Evolutionary conservation across 2,329 filamentous ascomycete species (phyloP).

Genomic region (Botrytis pseudocinerea): DNA sequence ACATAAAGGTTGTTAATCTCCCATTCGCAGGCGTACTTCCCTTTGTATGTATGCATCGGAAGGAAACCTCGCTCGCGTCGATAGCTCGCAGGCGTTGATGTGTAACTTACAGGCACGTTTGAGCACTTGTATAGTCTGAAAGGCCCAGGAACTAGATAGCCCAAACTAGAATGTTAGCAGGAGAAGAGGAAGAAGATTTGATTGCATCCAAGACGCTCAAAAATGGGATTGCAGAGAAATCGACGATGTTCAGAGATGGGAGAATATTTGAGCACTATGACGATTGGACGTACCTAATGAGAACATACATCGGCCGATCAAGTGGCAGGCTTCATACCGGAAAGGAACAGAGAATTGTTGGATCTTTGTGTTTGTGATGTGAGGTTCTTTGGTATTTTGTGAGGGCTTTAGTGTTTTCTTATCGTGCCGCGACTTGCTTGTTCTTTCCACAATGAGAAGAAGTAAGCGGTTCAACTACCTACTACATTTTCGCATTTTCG

Average conservation of each 20-base stretch:
- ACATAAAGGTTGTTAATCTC: slow-evolving; percentile 18
- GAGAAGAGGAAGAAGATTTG: not conserved
- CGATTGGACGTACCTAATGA: not conserved
- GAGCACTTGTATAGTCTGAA: not conserved
- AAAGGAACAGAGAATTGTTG: not conserved
- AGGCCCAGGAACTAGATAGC: not conserved
- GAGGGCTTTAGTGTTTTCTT: not conserved
- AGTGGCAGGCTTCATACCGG: slow-evolving; percentile 1
- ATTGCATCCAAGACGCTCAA: not conserved
- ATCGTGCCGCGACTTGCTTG: not conserved
- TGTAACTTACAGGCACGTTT: not conserved
- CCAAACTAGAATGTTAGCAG: slow-evolving; percentile 3
- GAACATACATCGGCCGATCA: not conserved
- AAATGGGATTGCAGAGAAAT: not conserved
- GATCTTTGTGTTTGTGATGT: not conserved
- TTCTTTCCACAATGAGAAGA: slow-evolving; percentile 10
- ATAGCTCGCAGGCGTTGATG: slow-evolving; percentile 4
- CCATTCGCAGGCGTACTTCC: slow-evolving; percentile 55
- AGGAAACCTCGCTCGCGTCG: slow-evolving; percentile 50
- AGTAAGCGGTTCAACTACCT: not conserved
- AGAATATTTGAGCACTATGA: not conserved
- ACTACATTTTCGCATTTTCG: not conserved
- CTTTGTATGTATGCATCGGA: slow-evolving; percentile 64
- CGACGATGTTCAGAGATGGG: not conserved
- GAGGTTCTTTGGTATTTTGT: not conserved